Percentiles rank a stretch among this genome's conserved stretches.
Conservation (phyloP, 306 rosid species). For the Cucurbita maxima region DNA sequence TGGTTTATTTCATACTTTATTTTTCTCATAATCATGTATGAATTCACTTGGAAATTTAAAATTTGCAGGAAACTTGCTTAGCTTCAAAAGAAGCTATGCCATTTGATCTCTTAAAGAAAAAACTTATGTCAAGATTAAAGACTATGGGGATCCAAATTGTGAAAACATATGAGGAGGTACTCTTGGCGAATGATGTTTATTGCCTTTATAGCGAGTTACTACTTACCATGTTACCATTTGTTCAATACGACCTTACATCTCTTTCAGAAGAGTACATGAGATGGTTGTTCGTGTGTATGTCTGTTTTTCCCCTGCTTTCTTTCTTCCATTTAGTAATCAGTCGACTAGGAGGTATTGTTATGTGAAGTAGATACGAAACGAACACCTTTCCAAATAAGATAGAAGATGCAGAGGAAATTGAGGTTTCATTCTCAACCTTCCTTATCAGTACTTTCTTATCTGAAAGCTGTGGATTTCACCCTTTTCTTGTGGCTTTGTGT, state of each 20-base stretch:
- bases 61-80: conserved; percentile 87
- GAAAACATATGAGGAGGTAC: conserved; percentile 83
- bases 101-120: conserved; percentile 72
- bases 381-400: background rate
- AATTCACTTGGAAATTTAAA: conserved; percentile 7
- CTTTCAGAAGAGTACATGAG: background rate
- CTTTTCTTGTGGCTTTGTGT: background rate
- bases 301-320: background rate
- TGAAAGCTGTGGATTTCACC: background rate
- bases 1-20: background rate
- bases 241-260: background rate
- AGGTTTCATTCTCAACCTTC: background rate
- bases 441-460: background rate
- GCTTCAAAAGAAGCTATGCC: conserved; percentile 97
- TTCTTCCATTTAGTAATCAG: background rate
- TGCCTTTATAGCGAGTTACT: background rate
- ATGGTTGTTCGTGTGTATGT: background rate
- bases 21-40: conserved; percentile 3
- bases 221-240: background rate
- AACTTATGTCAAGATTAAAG: conserved; percentile 67
- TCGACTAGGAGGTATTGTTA: background rate
- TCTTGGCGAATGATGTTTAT: background rate
- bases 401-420: background rate
- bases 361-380: background rate
- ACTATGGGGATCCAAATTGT: conserved; percentile 71